Base-by-base conservation (phyloP, 345 rosid species). In the Murraya paniculata region DNA sequence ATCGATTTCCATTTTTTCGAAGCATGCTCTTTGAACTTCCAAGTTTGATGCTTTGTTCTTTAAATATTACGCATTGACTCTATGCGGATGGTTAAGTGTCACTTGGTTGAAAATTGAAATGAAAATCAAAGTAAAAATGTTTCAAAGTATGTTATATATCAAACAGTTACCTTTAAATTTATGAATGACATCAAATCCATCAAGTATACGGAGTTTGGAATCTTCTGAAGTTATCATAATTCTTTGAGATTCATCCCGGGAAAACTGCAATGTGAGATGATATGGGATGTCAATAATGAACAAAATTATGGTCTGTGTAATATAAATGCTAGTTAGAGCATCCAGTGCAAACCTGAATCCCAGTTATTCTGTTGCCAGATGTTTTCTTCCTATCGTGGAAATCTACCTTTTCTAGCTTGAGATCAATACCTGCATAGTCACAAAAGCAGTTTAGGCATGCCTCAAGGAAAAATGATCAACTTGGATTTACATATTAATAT, bases 221-320 rank as follows among this genome's bases (percentile, higher is more conserved):
- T 93, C 97, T 58, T 93, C 97, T 7, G 95, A 92, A 13, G 95
- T 80, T 64, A 93, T 87, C 93, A 95, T 76, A 28, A 91, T 67
- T 84, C 86, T 88, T 71, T 67, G 88, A 18, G 90, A 77, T 57
- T 81, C 79, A 39, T 88, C 94, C 25, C 60, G 83, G 68, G 88
- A 87, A 84, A 88, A 91, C 92, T 95, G 91, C 66, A 90, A 58
- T 41, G 62, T 66, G 79, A 66, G 69, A 69, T 24, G 38, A 25
- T 57, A 61, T 31, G 19, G 33, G n/a, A 78, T 36, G 81, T 77
- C 64, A 81, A 24, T 30, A 78, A 48, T 31, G 9, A 59, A 35
- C 60, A 27, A 33, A 9, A 59, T 50, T 24, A 38, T 18, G 8
- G 61, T 28, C 41, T 33, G 35, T 24, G 24, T 21, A 65, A 18